Base-by-base conservation (phyloP, 352 stramenopile species). In the Phytopythium sindhum region DNA sequence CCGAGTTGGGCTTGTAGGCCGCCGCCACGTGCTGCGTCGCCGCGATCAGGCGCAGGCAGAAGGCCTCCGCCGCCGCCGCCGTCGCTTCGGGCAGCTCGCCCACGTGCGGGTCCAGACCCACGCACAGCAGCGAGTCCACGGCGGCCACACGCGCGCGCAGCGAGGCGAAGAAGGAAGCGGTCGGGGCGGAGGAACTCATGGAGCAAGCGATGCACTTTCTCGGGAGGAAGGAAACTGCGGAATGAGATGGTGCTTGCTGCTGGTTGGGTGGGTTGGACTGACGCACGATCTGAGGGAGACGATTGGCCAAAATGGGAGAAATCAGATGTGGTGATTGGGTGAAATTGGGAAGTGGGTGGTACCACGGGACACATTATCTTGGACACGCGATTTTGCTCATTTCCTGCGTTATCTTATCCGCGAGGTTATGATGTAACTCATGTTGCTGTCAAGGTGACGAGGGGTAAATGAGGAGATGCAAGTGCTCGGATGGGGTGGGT, bases 1-100 rank as follows among this genome's bases (percentile, higher is more conserved):
- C 98, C 60, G 96, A 95, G 80, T 99, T 99, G 31, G 98, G 98
- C 78, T 99, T 99, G 89, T 98, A 99, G 41, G 88, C 92, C 12
- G 95, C 93, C 2, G 96, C 95, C 47, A 97, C 85, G 24, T 95
- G 80, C 47, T 96, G 79, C 19, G 97, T 99, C 55, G 95, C 86
- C 53, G 98, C 85, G 65, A 99, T 99, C 50, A 99, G 80, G 33
- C 76, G 85, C 48, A 96, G 80, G 78, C 97, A 99, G 78, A 99
- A 99, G 28, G 73, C 72, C 73, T 97, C 92, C 9, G 97, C 96
- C 11, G 93, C 94, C 21, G 91, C 86, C 35, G 91, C 95, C 31
- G 88, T 95, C 26, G 88, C 58, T 55, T 91, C 81, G 0, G 81
- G 71, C 12, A 98, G 78, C 67, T 97, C 89, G 0, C 68, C 67